Percentiles rank a stretch among this genome's conserved stretches.
Evolutionary conservation across 257 asterid species (phyloP).

Genomic region (Cruciata laevipes): DNA sequence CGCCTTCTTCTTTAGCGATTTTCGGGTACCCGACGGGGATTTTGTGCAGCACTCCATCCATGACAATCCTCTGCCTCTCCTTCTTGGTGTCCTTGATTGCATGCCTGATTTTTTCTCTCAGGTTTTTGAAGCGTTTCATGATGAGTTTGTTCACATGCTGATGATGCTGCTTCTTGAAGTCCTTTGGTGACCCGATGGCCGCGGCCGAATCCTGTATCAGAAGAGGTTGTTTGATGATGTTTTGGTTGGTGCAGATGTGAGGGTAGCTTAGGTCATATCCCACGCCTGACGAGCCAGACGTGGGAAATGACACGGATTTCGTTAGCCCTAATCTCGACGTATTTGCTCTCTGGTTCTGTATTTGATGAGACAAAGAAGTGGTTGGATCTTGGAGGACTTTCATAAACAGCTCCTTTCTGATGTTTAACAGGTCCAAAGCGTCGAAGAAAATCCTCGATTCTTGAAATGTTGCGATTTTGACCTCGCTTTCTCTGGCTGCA

Average conservation of each 20-base stretch:
- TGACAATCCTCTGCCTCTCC: not conserved
- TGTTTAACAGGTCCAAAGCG: slow-evolving; percentile 62
- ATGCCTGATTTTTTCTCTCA: not conserved
- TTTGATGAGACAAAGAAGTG: slow-evolving; percentile 37
- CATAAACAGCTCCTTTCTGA: slow-evolving; percentile 71
- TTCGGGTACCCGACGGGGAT: not conserved
- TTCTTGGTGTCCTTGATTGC: not conserved
- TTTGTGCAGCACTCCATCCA: not conserved
- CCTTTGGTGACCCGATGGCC: not conserved
- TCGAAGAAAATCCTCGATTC: slow-evolving; percentile 69
- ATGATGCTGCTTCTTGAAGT: not conserved
- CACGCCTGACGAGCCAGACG: slow-evolving; percentile 16
- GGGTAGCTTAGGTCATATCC: slow-evolving; percentile 8
- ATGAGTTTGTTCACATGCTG: not conserved
- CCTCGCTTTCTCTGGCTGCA: slow-evolving; percentile 38
- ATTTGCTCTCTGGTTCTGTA: slow-evolving; percentile 38
- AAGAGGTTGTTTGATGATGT: not conserved
- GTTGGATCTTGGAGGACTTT: slow-evolving; percentile 60
- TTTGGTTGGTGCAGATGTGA: not conserved
- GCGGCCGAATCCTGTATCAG: not conserved
- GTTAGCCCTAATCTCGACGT: slow-evolving; percentile 31
- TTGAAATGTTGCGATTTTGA: slow-evolving; percentile 32
- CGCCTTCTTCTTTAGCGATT: not conserved
- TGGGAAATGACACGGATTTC: slow-evolving; percentile 61
- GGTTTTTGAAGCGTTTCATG: not conserved